Evolutionary conservation across 805 yeast species (phyloP), one percentile per base, ranked within the genome.

Genomic region (Kodamaea restingae): DNA sequence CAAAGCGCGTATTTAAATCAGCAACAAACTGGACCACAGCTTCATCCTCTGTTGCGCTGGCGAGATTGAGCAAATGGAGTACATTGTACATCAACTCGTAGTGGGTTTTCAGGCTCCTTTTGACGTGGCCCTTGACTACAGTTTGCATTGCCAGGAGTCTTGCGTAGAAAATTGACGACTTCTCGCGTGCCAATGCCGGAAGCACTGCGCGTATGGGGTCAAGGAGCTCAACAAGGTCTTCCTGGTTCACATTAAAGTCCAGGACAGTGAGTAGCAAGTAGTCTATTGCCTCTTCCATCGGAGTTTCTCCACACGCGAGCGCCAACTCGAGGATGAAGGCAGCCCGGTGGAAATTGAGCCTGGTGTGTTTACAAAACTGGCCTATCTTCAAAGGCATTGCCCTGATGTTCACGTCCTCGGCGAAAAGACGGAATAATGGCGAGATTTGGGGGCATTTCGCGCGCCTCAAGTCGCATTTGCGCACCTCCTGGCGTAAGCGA

Each of bases 201-300:
- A 61, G 49, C 7, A 56, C 47, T 11, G 51, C 46, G 6, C 33
- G 31, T 6, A 55, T 39, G 36, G 58, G 50, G 7, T 41, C 39
- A 9, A 39, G 26, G 33, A 61, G 35, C 3, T 32, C 33, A 3
- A 15, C 22, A 15, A 32, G 42, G 14, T 47, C 54, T 20, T 38
- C n/a, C 35, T 50, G 46, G 38, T 54, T 55, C 24, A 55, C 42
- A 43, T 58, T 58, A 39, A 50, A 63, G 45, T 66, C 71, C 14
- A 57, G 50, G 15, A 55, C 42, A 1, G 55, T 30, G 27, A 50
- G 43, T 9, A 47, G 35, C 18, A 56, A 47, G 40, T 41, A 29
- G 14, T 36, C 43, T 9, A 48, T 22, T 4, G 48, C n/a, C 11
- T 32, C 32, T 3, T 26, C 29, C 18, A 15, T 32, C 11, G 32